These are phyloP conservation scores for Quercus agrifolia DNA, from an alignment of 306 rosid species.

Conservation along the genomic window DNA sequence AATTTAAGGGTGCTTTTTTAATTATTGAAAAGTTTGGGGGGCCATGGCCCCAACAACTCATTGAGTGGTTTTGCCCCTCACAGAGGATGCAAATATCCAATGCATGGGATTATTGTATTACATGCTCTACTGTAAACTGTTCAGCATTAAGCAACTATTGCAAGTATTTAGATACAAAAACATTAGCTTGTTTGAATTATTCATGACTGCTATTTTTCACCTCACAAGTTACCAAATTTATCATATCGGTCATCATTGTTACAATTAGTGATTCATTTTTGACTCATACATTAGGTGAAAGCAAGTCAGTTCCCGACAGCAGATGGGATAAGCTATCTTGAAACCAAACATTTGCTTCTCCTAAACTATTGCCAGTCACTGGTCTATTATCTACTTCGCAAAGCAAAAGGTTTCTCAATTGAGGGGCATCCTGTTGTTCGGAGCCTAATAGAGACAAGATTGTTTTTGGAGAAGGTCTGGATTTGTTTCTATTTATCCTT, in stretches of 20 bases:
- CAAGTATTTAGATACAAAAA: no score
- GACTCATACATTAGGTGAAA: slow-evolving; percentile 49
- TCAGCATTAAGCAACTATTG: background rate
- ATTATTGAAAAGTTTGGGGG: no score
- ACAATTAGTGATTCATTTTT: background rate
- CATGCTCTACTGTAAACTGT: background rate
- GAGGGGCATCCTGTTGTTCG: slow-evolving; percentile 72
- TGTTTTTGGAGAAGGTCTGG: slow-evolving; percentile 80
- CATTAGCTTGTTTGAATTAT: background rate
- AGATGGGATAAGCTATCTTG: slow-evolving; percentile 85
- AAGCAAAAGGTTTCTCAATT: slow-evolving; percentile 70
- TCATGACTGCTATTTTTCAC: background rate
- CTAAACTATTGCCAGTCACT: slow-evolving; percentile 80
- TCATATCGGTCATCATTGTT: background rate
- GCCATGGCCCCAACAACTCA: no score
- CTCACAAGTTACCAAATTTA: background rate
- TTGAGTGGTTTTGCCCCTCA: no score
- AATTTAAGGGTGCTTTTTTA: no score
- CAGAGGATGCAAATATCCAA: no score
- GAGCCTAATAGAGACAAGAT: slow-evolving; percentile 75
- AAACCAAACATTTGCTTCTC: slow-evolving; percentile 79
- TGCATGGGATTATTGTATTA: background rate
- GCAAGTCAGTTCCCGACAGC: slow-evolving; percentile 56
- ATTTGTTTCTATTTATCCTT: slow-evolving; percentile 9
- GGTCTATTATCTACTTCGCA: slow-evolving; percentile 73